Base-by-base conservation (phyloP, 495 filamentous ascomycete species). In the Aspergillus hancockii region DNA sequence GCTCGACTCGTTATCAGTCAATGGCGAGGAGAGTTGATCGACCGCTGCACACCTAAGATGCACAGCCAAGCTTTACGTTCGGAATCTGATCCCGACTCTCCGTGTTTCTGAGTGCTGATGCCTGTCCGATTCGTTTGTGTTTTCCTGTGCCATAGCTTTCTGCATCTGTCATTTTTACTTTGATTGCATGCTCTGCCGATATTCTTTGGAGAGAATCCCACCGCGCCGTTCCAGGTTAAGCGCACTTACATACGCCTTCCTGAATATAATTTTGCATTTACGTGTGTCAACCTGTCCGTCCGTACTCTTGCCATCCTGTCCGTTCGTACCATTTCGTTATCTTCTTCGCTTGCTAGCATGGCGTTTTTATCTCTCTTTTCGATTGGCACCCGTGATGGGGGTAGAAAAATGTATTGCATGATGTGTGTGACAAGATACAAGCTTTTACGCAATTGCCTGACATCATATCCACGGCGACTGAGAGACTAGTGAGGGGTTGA, bases 1-100 rank as follows among this genome's bases (percentile, higher is more conserved):
- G 21, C 62, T 80, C 49, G 77, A 80, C 51, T 74, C 67, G 49
- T 71, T 79, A 38, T 63, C 71, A n/a, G 41, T 78, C 50, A 78
- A 78, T 47, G 71, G 69, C 13, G 62, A 52, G 12, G 41, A 31
- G 0, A 32, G 50, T 16, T 61, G 45, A 56, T 49, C 54, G 52
- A 54, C 49, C n/a, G 34, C 32, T 41, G 38, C 14, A 22, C 22
- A 53, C 18, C 50, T 2, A 9, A 8, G n/a, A 45, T 21, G 4
- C 14, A 22, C 41, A 13, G 13, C 18, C 40, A n/a, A 21, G 18
- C 14, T n/a, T 3, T 43, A 43, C 40, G 4, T 23, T 12, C 19
- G 41, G 18, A 14, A 47, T 47, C 23, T 10, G 18, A 47, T 47
- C 10, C 13, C 8, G 21, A 23, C 7, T n/a, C 21, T n/a, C 23